Evolutionary conservation across 345 rosid genomes (phyloP), one percentile per base, ranked within the genome.

Genomic region (Populus deltoides): DNA sequence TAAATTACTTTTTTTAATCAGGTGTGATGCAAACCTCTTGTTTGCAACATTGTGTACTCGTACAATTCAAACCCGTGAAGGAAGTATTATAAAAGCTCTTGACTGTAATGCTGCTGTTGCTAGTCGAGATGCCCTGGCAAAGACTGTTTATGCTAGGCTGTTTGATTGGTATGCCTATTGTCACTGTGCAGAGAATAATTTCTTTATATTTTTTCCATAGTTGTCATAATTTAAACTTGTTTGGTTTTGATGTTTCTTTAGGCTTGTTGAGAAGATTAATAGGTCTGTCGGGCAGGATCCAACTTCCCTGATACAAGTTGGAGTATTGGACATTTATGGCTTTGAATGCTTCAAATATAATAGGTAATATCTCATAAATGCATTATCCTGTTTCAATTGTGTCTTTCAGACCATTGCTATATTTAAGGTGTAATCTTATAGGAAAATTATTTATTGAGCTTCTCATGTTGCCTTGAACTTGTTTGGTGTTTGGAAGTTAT

Each of bases 321-420:
- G 99, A 77, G 96, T 96, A 72, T 84, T 96, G 85, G 99, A 96
- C 88, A 96, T 96, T 78, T 96, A 96, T 83, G 99, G 99, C 72
- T 96, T 96, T 85, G 99, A 96, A 79, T 92, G 99, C 87, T 96
- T 96, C 75, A 90, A 88, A 77, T 83, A 86, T 83, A 96, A 96
- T 77, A 96, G 99, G 99, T 96, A 79, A 75, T 69, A 7, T 35
- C 49, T 43, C 25, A 59, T 70, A 36, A 17, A 67, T 39, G 41
- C 24, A 68, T 20, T 36, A 20, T 17, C 27, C 41, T 27, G 11
- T 57, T 80, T 72, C 38, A 38, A 13, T 16, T 66, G 7, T 43
- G 8, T 55, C 1, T 16, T 67, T 72, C 31, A 63, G 8, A 1
- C 17, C 41, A 22, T 66, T 66, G 33, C 39, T 27, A 22, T 29